A percentile compares a stretch with the other conserved stretches of the same genome.
Evolutionary conservation across 371 early-diverging fungal genomes (phyloP).

Genomic region (Phascolomyces articulosus): DNA sequence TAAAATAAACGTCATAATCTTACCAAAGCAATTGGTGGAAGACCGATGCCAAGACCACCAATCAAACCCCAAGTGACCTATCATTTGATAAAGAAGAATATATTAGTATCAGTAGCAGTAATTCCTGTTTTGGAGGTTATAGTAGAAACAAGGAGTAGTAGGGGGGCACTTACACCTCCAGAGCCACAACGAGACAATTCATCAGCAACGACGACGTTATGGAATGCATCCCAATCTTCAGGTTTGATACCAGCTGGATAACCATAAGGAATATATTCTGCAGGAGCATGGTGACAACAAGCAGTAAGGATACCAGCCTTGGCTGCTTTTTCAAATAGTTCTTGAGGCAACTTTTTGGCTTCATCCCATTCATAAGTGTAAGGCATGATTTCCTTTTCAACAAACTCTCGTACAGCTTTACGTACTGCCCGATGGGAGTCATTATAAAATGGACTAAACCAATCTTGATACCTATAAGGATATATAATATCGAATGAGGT

Average conservation of each 20-base stretch:
- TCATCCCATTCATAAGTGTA: slow-evolving; percentile 88
- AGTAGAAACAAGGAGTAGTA: too few relatives aligned
- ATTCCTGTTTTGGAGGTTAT: too few relatives aligned
- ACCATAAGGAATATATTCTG: slow-evolving; percentile 29
- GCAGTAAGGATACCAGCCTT: slow-evolving; percentile 75
- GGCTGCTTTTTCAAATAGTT: slow-evolving; percentile 72
- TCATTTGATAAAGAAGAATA: neutral
- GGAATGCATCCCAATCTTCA: slow-evolving; percentile 78
- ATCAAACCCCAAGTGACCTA: slow-evolving; percentile 44
- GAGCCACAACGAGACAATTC: slow-evolving; percentile 86
- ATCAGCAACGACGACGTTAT: slow-evolving; percentile 76
- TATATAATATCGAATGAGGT: neutral
- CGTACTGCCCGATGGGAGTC: slow-evolving; percentile 78
- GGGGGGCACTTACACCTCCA: slow-evolving; percentile 63
- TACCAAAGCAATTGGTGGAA: slow-evolving; percentile 57
- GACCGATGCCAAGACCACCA: slow-evolving; percentile 70
- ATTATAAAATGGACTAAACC: slow-evolving; percentile 70
- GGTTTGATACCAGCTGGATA: slow-evolving; percentile 52
- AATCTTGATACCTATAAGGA: slow-evolving; percentile 10
- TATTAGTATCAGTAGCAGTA: too few relatives aligned
- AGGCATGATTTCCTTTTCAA: slow-evolving; percentile 83
- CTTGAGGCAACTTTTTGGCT: slow-evolving; percentile 72
- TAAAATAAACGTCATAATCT: neutral
- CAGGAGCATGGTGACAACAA: slow-evolving; percentile 52
- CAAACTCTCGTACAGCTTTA: slow-evolving; percentile 70